Percentiles rank a stretch among this genome's conserved stretches.
phyloP scores from a whole-genome alignment of 768 basidiomycete genomes.

The Suillus hirtellus region DNA sequence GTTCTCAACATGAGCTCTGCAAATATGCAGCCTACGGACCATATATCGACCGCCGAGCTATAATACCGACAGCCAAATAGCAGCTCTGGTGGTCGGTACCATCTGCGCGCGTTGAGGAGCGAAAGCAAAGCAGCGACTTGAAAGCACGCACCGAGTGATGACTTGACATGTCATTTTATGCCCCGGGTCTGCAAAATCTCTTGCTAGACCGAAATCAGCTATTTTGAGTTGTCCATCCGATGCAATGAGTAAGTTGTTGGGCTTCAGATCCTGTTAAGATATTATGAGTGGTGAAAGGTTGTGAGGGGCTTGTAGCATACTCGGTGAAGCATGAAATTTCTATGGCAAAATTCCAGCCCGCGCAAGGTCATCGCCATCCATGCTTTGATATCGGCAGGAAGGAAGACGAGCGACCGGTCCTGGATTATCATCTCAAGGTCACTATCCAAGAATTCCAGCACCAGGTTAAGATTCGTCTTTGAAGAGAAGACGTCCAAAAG shows the following conservation, averaged over 20 bases:
- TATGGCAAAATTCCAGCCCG: constrained; percentile 97
- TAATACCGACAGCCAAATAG: constrained; percentile 91
- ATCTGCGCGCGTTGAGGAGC: constrained; percentile 49
- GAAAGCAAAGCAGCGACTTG: constrained; percentile 11
- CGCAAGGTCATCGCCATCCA: constrained; percentile 99
- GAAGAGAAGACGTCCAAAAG: constrained; percentile 96
- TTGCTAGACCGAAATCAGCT: constrained; percentile 97
- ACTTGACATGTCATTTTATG: constrained; percentile 98
- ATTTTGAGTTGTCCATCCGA: constrained; percentile 91
- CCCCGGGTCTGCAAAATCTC: constrained; percentile 94
- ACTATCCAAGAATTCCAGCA: constrained; percentile 93
- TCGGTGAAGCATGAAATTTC: constrained; percentile 91
- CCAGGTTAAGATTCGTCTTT: constrained; percentile 95
- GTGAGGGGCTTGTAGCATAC: constrained; percentile 44
- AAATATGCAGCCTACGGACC: constrained; percentile 98
- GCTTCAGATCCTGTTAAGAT: constrained; percentile 83
- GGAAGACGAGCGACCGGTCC: constrained; percentile 87
- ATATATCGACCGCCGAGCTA: constrained; percentile 89
- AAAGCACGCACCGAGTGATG: constrained; percentile 77
- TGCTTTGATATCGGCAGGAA: constrained; percentile 94
- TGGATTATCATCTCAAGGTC: constrained; percentile 98
- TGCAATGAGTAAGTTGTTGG: constrained; percentile 95
- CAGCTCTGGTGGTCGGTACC: constrained; percentile 98
- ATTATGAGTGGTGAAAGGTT: not conserved
- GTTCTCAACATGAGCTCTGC: constrained; percentile 96